Evolutionary conservation across 164 flowering plant species (phyloP).

Genomic region (Hamamelis virginiana): DNA sequence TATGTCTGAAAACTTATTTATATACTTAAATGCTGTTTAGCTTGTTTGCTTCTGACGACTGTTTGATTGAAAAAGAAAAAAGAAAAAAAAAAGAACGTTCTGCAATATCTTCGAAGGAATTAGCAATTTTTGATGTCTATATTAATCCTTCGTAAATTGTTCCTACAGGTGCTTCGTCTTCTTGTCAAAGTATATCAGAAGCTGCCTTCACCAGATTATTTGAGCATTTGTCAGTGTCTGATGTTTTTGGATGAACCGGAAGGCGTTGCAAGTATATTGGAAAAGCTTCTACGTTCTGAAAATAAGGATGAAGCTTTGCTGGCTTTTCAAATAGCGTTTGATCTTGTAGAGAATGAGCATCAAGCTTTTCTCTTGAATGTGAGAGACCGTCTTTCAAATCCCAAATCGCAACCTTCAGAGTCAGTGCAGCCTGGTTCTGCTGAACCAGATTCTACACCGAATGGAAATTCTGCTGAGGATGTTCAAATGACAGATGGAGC

Average conservation of each 20-base stretch:
- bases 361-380: slow-evolving; percentile 94
- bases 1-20: not conserved
- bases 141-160: slow-evolving; percentile 1
- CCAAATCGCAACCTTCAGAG: slow-evolving; percentile 39
- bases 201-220: slow-evolving; percentile 75
- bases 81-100: not conserved
- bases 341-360: slow-evolving; percentile 94
- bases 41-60: slow-evolving; percentile 1
- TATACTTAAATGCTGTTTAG: not conserved
- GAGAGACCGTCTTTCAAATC: slow-evolving; percentile 57
- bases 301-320: slow-evolving; percentile 81
- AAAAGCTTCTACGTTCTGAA: slow-evolving; percentile 62
- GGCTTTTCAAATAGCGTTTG: slow-evolving; percentile 94
- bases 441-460: slow-evolving; percentile 40
- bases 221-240: slow-evolving; percentile 85
- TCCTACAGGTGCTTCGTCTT: slow-evolving; percentile 74
- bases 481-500: slow-evolving; percentile 64
- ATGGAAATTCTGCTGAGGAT: slow-evolving; percentile 50
- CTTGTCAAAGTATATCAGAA: slow-evolving; percentile 74
- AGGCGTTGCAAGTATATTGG: slow-evolving; percentile 69
- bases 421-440: slow-evolving; percentile 31
- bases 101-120: not conserved
- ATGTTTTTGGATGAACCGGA: slow-evolving; percentile 91
- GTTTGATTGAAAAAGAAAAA: not conserved
- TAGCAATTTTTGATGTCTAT: no score